phyloP scores from a whole-genome alignment of 2,329 filamentous ascomycete species.

The Colletotrichum sojae region DNA sequence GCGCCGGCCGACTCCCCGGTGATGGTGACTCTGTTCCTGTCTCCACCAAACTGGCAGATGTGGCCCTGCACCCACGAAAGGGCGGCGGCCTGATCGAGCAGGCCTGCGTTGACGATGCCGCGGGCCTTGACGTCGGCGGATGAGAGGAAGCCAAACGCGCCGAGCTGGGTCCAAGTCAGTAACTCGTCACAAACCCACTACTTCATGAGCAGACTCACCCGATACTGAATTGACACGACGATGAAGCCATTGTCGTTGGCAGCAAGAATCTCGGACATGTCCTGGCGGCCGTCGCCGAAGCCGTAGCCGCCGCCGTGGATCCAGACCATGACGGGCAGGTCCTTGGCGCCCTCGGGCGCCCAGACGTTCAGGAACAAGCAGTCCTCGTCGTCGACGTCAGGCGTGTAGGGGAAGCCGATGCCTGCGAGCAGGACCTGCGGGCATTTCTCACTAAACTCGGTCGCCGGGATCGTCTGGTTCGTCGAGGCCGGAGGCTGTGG shows the following conservation, averaged over 20 bases:
- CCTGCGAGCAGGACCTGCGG: constrained; percentile 50
- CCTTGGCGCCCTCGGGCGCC: constrained; percentile 55
- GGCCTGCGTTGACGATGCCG: constrained; percentile 60
- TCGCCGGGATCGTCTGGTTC: constrained; percentile 48
- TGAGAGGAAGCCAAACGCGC: constrained; percentile 61
- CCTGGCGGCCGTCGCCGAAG: constrained; percentile 41
- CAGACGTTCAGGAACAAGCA: constrained; percentile 63
- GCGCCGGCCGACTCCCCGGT: constrained; percentile 67
- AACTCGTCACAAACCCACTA: too few species aligned
- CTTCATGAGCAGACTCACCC: too few species aligned
- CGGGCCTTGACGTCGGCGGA: constrained; percentile 55
- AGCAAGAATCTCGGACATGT: constrained; percentile 46
- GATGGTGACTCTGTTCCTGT: constrained; percentile 63
- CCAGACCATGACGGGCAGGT: constrained; percentile 61
- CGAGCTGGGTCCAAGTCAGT: constrained; percentile 47
- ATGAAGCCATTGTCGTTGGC: constrained; percentile 51
- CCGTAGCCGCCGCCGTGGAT: constrained; percentile 62
- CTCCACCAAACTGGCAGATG: constrained; percentile 65
- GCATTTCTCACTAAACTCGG: constrained; percentile 49
- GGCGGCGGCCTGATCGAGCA: constrained; percentile 64
- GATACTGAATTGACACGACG: constrained; percentile 56
- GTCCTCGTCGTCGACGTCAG: constrained; percentile 54
- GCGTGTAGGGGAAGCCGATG: constrained; percentile 43
- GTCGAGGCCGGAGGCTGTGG: constrained; percentile 49
- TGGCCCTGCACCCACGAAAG: constrained; percentile 66